These are phyloP conservation scores for Boletus tylopilopsis DNA, from an alignment of 768 basidiomycete species.

Conservation along the genomic window DNA sequence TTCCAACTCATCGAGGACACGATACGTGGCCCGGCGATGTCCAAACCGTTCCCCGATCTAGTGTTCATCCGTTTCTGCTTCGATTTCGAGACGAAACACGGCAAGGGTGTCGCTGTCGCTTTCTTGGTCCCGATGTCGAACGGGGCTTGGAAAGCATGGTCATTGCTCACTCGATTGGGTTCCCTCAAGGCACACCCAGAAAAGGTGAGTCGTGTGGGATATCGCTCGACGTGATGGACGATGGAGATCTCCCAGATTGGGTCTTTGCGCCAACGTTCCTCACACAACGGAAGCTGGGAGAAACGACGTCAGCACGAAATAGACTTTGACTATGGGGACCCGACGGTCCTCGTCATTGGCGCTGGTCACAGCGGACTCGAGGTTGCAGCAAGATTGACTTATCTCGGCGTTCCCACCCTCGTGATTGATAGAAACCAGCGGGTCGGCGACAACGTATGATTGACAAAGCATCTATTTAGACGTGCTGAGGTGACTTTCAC, in stretches of 20 bases:
- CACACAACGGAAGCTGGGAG: conserved; percentile 51
- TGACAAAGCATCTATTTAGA: background rate
- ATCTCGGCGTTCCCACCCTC: conserved; percentile 49
- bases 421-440: conserved; percentile 49
- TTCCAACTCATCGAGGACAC: conserved; percentile 21
- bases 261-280: conserved; percentile 34
- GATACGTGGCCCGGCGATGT: conserved; percentile 30
- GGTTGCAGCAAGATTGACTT: conserved; percentile 58
- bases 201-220: conserved; percentile 22
- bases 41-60: conserved; percentile 46
- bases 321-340: conserved; percentile 44
- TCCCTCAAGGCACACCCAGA: conserved; percentile 52
- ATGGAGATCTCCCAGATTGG: conserved; percentile 26
- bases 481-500: conserved; percentile 1
- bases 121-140: conserved; percentile 42
- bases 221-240: background rate
- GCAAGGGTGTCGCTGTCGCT: conserved; percentile 48
- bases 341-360: conserved; percentile 59
- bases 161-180: conserved; percentile 56
- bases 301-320: conserved; percentile 37
- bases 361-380: conserved; percentile 65
- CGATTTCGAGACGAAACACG: conserved; percentile 48
- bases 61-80: conserved; percentile 57
- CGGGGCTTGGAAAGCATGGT: conserved; percentile 54
- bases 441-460: conserved; percentile 44